Percentiles rank a stretch among this genome's conserved stretches.
phyloP scores from a whole-genome alignment of 1,139 yeast species.

The Casaregolazyma lundiana region DNA sequence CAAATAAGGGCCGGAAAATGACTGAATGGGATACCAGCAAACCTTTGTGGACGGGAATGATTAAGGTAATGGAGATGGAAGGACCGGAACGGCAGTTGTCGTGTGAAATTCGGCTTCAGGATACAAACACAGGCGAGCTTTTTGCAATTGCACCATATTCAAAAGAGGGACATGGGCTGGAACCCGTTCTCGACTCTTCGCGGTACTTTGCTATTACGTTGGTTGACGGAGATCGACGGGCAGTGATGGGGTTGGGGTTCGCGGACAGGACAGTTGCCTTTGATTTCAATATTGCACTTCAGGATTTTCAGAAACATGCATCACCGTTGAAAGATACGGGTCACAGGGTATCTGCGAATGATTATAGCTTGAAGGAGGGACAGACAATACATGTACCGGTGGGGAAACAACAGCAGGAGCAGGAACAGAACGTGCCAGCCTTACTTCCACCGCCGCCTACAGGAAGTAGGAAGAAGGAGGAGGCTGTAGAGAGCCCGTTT shows the following conservation, averaged over 20 bases:
- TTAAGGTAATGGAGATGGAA: conserved; percentile 32
- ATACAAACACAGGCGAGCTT: conserved; percentile 27
- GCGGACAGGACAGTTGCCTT: conserved; percentile 34
- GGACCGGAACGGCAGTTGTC: conserved; percentile 17
- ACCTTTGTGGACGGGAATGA: conserved; percentile 38
- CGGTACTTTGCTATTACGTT: conserved; percentile 33
- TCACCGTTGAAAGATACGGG: conserved; percentile 18
- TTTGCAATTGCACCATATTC: conserved; percentile 35
- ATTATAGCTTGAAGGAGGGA: conserved; percentile 29
- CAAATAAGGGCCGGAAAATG: conserved; percentile 29
- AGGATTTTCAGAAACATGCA: conserved; percentile 33
- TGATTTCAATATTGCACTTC: conserved; percentile 39
- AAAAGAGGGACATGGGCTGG: conserved; percentile 28
- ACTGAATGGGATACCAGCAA: conserved; percentile 34
- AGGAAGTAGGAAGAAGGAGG: conserved; percentile 13
- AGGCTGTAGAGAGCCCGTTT: conserved; percentile 21
- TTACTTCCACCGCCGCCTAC: conserved; percentile 24
- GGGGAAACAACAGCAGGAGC: conserved; percentile 14
- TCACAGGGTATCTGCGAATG: conserved; percentile 11
- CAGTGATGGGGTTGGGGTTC: conserved; percentile 41
- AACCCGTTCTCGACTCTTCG: conserved; percentile 30
- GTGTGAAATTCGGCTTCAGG: conserved; percentile 33
- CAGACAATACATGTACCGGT: conserved; percentile 26
- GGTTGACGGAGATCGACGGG: conserved; percentile 32
- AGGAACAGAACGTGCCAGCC: conserved; percentile 10